Evolutionary conservation across 2,329 filamentous ascomycete species (phyloP).

Genomic region (Hymenoscyphus fructigenus): DNA sequence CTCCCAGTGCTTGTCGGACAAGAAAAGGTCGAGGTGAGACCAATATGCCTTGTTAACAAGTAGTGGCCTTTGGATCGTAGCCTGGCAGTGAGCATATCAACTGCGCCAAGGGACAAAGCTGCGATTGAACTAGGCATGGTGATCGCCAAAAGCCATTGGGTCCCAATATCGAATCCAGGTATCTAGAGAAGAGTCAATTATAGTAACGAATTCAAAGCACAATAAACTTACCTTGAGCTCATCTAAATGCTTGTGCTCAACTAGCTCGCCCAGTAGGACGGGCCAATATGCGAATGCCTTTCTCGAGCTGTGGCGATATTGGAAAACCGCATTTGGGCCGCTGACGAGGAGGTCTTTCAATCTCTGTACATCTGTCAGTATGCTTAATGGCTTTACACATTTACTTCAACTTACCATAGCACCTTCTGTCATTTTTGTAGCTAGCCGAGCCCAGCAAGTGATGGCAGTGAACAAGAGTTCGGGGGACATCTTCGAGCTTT

Average conservation of each 20-base stretch:
- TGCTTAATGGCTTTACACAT: neutral
- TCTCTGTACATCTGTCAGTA: constrained; percentile 27
- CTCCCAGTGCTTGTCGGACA: neutral
- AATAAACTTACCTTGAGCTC: constrained; percentile 37
- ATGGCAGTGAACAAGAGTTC: constrained; percentile 17
- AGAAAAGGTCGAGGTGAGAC: neutral
- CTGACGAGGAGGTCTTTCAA: constrained; percentile 16
- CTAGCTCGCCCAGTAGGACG: constrained; percentile 52
- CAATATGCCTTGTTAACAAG: neutral
- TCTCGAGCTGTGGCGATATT: constrained; percentile 47
- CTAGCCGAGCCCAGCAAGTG: constrained; percentile 23
- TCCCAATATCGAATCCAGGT: constrained; percentile 41
- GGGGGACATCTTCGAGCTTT: constrained; percentile 3
- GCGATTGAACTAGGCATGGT: constrained; percentile 49
- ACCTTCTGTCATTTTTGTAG: constrained; percentile 24
- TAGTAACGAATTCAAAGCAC: neutral
- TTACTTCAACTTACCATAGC: constrained; percentile 20
- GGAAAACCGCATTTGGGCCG: constrained; percentile 32
- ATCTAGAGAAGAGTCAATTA: constrained; percentile 36
- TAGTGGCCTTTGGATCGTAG: constrained; percentile 28
- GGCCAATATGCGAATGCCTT: constrained; percentile 46
- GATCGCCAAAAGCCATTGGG: constrained; percentile 54
- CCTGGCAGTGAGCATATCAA: constrained; percentile 22
- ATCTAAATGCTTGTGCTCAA: constrained; percentile 45
- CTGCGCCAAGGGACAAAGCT: constrained; percentile 51